phyloP scores from a whole-genome alignment of 2,329 filamentous ascomycete species.

The Domatiomyces globalis region DNA sequence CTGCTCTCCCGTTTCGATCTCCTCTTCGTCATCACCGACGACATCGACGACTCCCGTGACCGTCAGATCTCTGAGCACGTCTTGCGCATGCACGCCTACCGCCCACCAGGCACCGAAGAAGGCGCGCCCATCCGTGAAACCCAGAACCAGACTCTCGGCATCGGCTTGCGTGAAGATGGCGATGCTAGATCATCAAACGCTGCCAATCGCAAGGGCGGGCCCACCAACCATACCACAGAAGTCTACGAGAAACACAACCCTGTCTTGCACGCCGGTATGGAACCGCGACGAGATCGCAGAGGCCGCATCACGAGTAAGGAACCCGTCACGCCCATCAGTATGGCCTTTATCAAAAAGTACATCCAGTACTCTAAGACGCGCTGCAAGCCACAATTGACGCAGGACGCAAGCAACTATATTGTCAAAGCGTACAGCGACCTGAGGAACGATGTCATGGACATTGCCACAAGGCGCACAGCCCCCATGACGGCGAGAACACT shows the following conservation, averaged over 20 bases:
- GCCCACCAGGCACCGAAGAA: constrained; percentile 82
- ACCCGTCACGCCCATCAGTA: constrained; percentile 59
- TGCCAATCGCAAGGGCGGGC: constrained; percentile 27
- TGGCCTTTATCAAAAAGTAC: constrained; percentile 98
- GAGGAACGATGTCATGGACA: constrained; percentile 88
- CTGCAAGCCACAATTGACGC: constrained; percentile 78
- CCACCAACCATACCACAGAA: constrained; percentile 62
- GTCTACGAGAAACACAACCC: constrained; percentile 94
- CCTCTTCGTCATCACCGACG: constrained; percentile 92
- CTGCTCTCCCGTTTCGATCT: constrained; percentile 96
- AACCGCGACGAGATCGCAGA: constrained; percentile 27
- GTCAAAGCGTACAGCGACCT: constrained; percentile 80
- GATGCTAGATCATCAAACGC: background rate
- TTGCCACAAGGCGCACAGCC: constrained; percentile 82
- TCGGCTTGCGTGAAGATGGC: constrained; percentile 59
- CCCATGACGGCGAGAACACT: constrained; percentile 94
- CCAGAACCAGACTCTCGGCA: constrained; percentile 65
- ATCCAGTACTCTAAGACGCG: constrained; percentile 94
- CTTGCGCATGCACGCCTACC: constrained; percentile 90
- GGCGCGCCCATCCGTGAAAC: constrained; percentile 89
- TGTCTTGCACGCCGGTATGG: constrained; percentile 89
- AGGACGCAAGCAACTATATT: constrained; percentile 84
- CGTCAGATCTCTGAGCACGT: constrained; percentile 91
- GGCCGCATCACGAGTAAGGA: constrained; percentile 62
- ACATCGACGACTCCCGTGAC: constrained; percentile 89